Conservation (phyloP, 495 filamentous ascomycete species). For the Chlorociboria aeruginascens region DNA sequence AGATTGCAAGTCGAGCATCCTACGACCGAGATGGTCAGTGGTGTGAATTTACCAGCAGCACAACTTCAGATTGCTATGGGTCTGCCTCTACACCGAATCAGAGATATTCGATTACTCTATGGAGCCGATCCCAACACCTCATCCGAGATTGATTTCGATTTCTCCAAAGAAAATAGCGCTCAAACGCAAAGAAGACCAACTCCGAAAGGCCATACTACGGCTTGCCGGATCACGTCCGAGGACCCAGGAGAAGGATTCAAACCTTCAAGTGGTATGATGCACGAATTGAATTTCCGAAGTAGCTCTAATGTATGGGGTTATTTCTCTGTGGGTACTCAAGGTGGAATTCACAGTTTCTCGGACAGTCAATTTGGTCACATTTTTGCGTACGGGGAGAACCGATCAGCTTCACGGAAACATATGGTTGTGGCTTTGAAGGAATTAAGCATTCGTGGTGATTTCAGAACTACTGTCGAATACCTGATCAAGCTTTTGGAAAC, state of each 20-base stretch:
- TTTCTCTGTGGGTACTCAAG: constrained; percentile 94
- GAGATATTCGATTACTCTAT: constrained; percentile 91
- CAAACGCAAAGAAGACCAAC: constrained; percentile 78
- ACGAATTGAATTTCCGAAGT: constrained; percentile 96
- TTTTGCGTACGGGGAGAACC: constrained; percentile 97
- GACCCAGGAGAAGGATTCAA: constrained; percentile 99
- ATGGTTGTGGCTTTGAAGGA: constrained; percentile 99
- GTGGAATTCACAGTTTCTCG: constrained; percentile 97
- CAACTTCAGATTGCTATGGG: constrained; percentile 99
- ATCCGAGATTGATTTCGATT: constrained; percentile 93
- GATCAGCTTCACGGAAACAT: constrained; percentile 91
- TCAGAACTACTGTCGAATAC: constrained; percentile 97
- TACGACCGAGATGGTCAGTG: constrained; percentile 98
- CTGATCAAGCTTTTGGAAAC: constrained; percentile 98
- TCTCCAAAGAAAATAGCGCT: constrained; percentile 74
- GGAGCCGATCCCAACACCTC: constrained; percentile 81
- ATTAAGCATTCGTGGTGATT: constrained; percentile 97
- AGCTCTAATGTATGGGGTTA: constrained; percentile 99
- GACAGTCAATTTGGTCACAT: constrained; percentile 99
- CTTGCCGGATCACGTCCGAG: constrained; percentile 98
- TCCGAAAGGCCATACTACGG: constrained; percentile 93
- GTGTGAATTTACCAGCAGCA: constrained; percentile 92
- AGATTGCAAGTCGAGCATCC: constrained; percentile 99
- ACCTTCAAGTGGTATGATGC: constrained; percentile 96
- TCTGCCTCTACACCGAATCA: constrained; percentile 87